Base-by-base conservation (phyloP, 2,329 filamentous ascomycete genomes). In the Talaromyces sp. region DNA sequence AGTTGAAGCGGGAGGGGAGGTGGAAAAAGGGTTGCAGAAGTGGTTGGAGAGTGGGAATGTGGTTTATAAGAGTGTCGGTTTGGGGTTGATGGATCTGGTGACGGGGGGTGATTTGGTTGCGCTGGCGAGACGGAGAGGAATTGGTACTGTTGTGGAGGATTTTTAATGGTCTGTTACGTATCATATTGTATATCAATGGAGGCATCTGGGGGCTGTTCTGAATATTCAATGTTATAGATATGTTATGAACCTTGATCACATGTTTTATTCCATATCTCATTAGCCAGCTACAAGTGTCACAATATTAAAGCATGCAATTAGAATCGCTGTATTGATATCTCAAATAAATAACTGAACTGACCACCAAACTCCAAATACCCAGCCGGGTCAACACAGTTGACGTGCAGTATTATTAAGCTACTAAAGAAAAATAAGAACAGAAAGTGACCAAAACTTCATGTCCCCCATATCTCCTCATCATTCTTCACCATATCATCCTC, bases 11-110 rank as follows among this genome's bases (percentile, higher is more conserved):
- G 71, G 71, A 24, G 67, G 75, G 29, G 70, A 75, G 21, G 70
- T 74, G 10, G 74, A 76, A 58, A 73, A 77, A 63, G 73, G 71
- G 11, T 64, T 89, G 64, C 76, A 77, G 46, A 81, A 86, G 38
- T 89, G 86, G 85, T 68, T 88, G 56, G 79, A 82, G 62, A 78
- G 77, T 53, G 87, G 87, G 0, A 86, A 89, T 69, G 82, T 89
- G 0, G 83, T 90, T 35, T 89, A 87, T 69, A 89, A 90, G 79
- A 84, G 84, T 65, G 86, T 89, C 3, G 87, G 87, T 0, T 71
- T 89, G 58, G 86, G 86, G 0, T 69, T 89, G 62, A 89, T 89
- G 85, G 87, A 89, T 74, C 75, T 89, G 38, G 82, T 86, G 2
- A 84, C 88, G 6, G 86, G 85, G 0, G 77, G 77, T 29, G 81